These are phyloP conservation scores for Solanum sitiens DNA, from an alignment of 257 asterid genomes.

Conservation along the genomic window DNA sequence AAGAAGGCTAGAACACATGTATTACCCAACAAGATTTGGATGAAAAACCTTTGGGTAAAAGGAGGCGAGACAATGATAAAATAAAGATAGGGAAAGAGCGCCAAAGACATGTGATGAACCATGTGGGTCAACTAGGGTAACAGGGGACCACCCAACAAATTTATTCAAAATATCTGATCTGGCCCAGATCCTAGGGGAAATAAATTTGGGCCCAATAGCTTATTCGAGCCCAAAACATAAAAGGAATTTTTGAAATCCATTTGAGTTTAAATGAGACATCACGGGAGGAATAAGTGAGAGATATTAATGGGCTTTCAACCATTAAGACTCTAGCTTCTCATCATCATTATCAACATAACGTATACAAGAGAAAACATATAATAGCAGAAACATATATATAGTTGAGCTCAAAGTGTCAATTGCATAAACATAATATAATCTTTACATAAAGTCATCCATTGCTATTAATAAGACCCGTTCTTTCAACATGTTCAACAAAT, in stretches of 20 bases:
- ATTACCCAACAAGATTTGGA: not conserved
- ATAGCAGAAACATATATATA: too few species aligned
- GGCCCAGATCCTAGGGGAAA: not conserved
- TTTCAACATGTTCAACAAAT: too few species aligned
- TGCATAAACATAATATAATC: too few species aligned
- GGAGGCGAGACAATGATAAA: not conserved
- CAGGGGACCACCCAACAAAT: not conserved
- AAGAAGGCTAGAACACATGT: not conserved
- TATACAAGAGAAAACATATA: too few species aligned
- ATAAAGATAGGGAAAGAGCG: too few species aligned
- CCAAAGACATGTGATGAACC: not conserved
- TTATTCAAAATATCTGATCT: too few species aligned
- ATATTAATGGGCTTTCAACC: not conserved
- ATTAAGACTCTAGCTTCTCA: not conserved
- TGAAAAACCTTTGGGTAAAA: not conserved
- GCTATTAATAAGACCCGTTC: too few species aligned
- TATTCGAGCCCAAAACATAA: not conserved
- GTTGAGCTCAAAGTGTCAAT: too few species aligned
- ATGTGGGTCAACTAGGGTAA: not conserved
- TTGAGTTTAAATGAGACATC: too few species aligned
- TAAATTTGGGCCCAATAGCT: not conserved
- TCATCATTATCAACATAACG: too few species aligned
- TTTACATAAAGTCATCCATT: too few species aligned
- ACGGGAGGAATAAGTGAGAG: not conserved
- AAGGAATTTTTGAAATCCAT: not conserved